These are phyloP conservation scores for Psilocybe azurescens DNA, from an alignment of 768 basidiomycete species.

Conservation along the genomic window DNA sequence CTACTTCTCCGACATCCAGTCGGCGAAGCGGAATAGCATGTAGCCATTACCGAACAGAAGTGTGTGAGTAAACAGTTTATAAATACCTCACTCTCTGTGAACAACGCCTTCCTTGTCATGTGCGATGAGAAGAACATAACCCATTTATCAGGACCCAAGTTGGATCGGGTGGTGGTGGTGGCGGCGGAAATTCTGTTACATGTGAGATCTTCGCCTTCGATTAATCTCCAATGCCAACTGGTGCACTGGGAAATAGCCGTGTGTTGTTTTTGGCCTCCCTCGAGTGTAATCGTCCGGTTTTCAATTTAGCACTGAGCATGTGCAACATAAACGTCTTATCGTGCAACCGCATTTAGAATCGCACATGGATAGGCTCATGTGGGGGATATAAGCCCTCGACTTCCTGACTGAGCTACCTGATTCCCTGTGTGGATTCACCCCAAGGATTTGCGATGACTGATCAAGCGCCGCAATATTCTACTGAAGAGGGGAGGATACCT, in stretches of 20 bases:
- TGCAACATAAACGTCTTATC: slow-evolving; percentile 23
- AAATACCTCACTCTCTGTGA: not conserved
- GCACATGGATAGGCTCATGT: slow-evolving; percentile 19
- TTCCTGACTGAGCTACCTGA: not conserved
- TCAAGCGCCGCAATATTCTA: slow-evolving; percentile 28
- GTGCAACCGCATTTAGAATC: slow-evolving; percentile 13
- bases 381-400: slow-evolving; percentile 24
- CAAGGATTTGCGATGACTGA: slow-evolving; percentile 28
- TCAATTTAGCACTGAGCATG: slow-evolving; percentile 23
- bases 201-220: slow-evolving; percentile 1
- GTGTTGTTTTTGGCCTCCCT: not conserved
- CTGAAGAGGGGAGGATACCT: slow-evolving; percentile 21
- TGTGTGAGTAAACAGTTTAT: slow-evolving; percentile 1
- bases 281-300: slow-evolving; percentile 1
- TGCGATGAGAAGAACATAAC: slow-evolving; percentile 6
- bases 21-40: not conserved
- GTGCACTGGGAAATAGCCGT: not conserved
- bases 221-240: not conserved
- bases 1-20: not conserved
- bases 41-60: not conserved
- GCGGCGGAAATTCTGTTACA: not conserved
- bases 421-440: slow-evolving; percentile 19
- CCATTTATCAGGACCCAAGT: not conserved
- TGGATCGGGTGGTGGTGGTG: not conserved
- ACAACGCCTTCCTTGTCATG: not conserved